These are phyloP conservation scores for Colletotrichum tofieldiae DNA, from an alignment of 2,329 filamentous ascomycete genomes.

Conservation along the genomic window DNA sequence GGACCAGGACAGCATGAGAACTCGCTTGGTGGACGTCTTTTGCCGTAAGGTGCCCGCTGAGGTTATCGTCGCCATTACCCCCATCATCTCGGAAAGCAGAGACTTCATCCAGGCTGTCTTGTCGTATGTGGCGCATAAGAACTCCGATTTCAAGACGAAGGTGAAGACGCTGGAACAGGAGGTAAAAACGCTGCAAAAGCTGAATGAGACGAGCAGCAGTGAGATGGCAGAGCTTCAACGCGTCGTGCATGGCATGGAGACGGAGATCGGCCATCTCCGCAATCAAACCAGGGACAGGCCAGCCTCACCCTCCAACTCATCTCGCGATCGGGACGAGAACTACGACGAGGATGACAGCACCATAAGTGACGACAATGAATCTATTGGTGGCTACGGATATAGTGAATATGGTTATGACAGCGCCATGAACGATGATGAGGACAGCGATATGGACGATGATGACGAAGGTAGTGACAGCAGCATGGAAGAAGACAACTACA, in stretches of 20 bases:
- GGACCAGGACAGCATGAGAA: neutral
- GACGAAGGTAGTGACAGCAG: neutral
- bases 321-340: neutral
- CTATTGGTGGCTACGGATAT: neutral
- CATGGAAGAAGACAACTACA: neutral
- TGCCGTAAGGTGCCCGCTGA: neutral
- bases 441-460: neutral
- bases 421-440: neutral
- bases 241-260: neutral
- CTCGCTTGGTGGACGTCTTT: neutral
- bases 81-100: neutral
- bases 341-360: neutral
- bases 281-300: neutral
- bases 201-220: neutral
- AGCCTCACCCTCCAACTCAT: no score
- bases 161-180: no score
- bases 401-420: neutral
- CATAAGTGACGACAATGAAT: neutral
- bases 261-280: neutral
- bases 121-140: neutral
- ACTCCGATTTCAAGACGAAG: neutral
- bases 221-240: neutral
- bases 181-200: neutral
- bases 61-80: neutral
- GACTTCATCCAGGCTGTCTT: neutral